Conservation (phyloP, 495 filamentous ascomycete genomes). For the Hyaloscypha hepaticicola region DNA sequence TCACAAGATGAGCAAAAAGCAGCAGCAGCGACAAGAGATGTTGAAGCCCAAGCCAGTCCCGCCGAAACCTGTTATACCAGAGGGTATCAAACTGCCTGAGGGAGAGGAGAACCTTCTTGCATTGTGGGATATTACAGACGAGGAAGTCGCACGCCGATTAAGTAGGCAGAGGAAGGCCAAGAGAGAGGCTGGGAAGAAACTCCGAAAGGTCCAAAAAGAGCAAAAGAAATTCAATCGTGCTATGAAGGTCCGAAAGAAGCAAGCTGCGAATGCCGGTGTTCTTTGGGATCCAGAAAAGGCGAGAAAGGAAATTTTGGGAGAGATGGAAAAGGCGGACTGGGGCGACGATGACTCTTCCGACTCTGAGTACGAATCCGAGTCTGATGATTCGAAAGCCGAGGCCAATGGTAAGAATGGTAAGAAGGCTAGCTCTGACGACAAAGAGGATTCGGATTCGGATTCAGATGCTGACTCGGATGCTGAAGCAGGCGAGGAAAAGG, state of each 20-base stretch:
- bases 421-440: constrained; percentile 3
- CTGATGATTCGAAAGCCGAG: background rate
- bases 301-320: constrained; percentile 18
- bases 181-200: constrained; percentile 29
- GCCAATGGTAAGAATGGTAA: constrained; percentile 16
- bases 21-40: constrained; percentile 34
- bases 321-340: constrained; percentile 1
- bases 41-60: constrained; percentile 32
- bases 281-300: constrained; percentile 20
- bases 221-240: constrained; percentile 26
- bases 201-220: constrained; percentile 34
- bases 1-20: constrained; percentile 40
- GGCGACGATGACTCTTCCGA: constrained; percentile 4
- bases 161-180: constrained; percentile 31
- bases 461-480: constrained; percentile 6
- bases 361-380: constrained; percentile 7
- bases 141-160: constrained; percentile 32
- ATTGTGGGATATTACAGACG: constrained; percentile 38
- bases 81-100: constrained; percentile 32
- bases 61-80: constrained; percentile 36
- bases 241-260: constrained; percentile 27
- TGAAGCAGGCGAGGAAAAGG: background rate
- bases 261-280: constrained; percentile 14
- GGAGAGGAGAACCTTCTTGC: constrained; percentile 38
- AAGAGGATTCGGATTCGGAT: constrained; percentile 2